Evolutionary conservation across 345 rosid species (phyloP).

Genomic region (Orychophragmus violaceus): DNA sequence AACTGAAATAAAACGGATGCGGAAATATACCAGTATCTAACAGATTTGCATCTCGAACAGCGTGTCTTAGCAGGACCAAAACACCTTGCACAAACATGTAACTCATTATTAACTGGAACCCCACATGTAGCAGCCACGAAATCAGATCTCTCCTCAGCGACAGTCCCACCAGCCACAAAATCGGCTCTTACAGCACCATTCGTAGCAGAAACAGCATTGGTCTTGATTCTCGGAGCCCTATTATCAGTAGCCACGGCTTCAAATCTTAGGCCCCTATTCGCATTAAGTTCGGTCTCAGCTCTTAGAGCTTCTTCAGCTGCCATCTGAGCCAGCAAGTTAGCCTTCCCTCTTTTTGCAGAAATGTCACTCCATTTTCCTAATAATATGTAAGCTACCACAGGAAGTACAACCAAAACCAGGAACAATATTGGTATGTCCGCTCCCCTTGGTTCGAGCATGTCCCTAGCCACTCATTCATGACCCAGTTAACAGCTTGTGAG

Average conservation of each 20-base stretch:
- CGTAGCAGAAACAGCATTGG: not conserved
- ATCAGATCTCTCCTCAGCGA: constrained; percentile 2
- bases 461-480: constrained; percentile 70
- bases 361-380: constrained; percentile 83
- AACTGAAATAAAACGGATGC: not conserved
- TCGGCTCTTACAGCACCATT: constrained; percentile 3
- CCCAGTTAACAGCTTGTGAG: constrained; percentile 35
- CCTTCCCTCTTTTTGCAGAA: constrained; percentile 54
- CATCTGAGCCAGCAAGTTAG: constrained; percentile 57
- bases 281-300: constrained; percentile 31
- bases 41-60: constrained; percentile 81
- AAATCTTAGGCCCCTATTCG: constrained; percentile 5
- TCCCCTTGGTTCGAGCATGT: constrained; percentile 96
- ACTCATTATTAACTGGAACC: constrained; percentile 39
- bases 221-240: constrained; percentile 9
- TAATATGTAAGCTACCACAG: constrained; percentile 60
- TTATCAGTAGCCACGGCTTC: constrained; percentile 5
- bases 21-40: constrained; percentile 63
- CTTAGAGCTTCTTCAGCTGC: constrained; percentile 73
- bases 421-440: constrained; percentile 68
- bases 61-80: constrained; percentile 66
- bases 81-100: constrained; percentile 68
- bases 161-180: constrained; percentile 1
- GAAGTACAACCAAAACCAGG: constrained; percentile 77
- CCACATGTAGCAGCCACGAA: constrained; percentile 36